Base-by-base conservation (phyloP, 208 protist species). In the Acanthamoeba divionensis region DNA sequence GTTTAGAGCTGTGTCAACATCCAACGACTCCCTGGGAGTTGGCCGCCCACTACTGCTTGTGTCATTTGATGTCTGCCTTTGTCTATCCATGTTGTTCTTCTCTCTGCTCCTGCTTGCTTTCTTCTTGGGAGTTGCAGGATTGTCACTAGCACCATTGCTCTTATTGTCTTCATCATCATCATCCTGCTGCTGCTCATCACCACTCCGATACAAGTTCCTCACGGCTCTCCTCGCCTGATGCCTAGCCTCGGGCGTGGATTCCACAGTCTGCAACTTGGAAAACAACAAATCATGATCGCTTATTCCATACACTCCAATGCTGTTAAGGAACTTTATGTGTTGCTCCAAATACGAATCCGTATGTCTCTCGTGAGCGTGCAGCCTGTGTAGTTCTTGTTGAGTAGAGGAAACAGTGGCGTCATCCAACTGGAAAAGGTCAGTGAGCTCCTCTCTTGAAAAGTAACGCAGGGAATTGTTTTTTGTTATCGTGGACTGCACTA, bases 251-350 rank as follows among this genome's bases (percentile, higher is more conserved):
- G 80, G 26, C 21, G 80, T 62, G 24, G 60, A 71, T 26, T 88
- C 80, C 24, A 85, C 48, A n/a, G 75, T 36, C 50, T 85, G 75
- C 5, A 54, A 66, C 75, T 93, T 90, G 41, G 63, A 75, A 50
- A 92, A 94, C 2, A 94, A 57, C 31, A 94, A 52, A 63, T 94
- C 79, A 47, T 94, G 92, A 33, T 94, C 92, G 62, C 85, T 91
- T 18, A 94, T 69, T 44, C 92, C 92, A 47, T 77, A 90, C 8
- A 91, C 36, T 21, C 26, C 69, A 31, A 86, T 91, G 5, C 26
- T 15, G 26, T 73, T 21, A 7, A 91, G 69, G 54, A 48, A 80
- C 48, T 69, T n/a, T 41, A 90, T n/a, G 91, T 63, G 69, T 54
- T 73, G 33, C 45, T 92, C 85, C 0, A 90, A 55, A 36, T 92